A percentile compares a stretch with the other conserved stretches of the same genome.
Evolutionary conservation across 371 early-diverging fungal species (phyloP).

Genomic region (Zancudomyces culisetae): DNA sequence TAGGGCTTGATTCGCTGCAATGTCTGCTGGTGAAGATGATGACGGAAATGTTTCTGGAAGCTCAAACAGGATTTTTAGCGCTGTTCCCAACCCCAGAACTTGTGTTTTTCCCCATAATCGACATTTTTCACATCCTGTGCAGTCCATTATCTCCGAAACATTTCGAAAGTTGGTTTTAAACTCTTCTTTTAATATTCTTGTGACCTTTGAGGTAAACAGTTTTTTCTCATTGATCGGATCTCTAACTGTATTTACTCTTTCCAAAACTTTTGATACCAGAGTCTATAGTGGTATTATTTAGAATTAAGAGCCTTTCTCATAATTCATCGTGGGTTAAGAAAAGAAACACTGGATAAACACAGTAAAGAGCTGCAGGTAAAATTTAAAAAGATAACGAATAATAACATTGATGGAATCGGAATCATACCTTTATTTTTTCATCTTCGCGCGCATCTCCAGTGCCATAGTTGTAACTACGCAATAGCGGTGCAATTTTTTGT

Average conservation of each 20-base stretch:
- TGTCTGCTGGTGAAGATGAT: neutral
- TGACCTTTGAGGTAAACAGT: slow-evolving; percentile 37
- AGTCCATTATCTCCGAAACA: slow-evolving; percentile 91
- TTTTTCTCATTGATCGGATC: slow-evolving; percentile 71
- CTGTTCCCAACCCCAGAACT: slow-evolving; percentile 60
- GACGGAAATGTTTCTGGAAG: slow-evolving; percentile 37
- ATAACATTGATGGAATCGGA: too few species aligned
- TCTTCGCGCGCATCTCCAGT: slow-evolving; percentile 39
- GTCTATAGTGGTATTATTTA: too few species aligned
- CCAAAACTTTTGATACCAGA: slow-evolving; percentile 14
- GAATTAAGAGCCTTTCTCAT: too few species aligned
- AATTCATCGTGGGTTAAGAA: too few species aligned
- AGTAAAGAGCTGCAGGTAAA: too few species aligned
- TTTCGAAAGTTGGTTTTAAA: slow-evolving; percentile 86
- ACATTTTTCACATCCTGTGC: slow-evolving; percentile 96
- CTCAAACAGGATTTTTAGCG: slow-evolving; percentile 83
- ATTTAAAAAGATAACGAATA: too few species aligned
- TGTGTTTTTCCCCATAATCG: slow-evolving; percentile 93
- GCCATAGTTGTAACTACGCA: slow-evolving; percentile 47
- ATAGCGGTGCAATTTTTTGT: slow-evolving; percentile 56
- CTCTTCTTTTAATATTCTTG: slow-evolving; percentile 47
- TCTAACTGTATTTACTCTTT: slow-evolving; percentile 16
- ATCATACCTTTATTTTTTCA: slow-evolving; percentile 22
- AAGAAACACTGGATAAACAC: too few species aligned
- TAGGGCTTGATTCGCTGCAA: neutral